A percentile compares a stretch with the other conserved stretches of the same genome.
These are phyloP conservation scores for Exophiala spinifera DNA, from an alignment of 2,329 filamentous ascomycete genomes.

Conservation along the genomic window DNA sequence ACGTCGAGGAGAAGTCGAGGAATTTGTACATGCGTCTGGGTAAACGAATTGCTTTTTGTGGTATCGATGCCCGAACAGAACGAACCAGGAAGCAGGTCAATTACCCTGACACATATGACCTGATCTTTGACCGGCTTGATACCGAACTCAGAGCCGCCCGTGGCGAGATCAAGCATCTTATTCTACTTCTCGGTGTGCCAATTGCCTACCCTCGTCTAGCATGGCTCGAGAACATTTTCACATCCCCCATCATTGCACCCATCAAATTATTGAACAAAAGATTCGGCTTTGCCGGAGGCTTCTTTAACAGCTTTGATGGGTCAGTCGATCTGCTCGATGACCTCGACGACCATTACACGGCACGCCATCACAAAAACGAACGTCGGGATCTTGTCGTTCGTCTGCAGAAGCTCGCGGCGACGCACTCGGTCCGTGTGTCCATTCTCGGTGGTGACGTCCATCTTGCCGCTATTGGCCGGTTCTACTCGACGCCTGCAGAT, in stretches of 20 bases:
- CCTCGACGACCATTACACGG: slow-evolving; percentile 75
- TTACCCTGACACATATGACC: slow-evolving; percentile 64
- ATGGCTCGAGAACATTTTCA: slow-evolving; percentile 93
- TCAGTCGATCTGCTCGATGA: slow-evolving; percentile 63
- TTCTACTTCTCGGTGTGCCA: slow-evolving; percentile 66
- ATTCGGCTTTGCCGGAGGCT: slow-evolving; percentile 77
- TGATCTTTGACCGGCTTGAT: slow-evolving; percentile 57
- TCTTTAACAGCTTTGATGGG: slow-evolving; percentile 94
- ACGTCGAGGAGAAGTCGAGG: slow-evolving; percentile 60
- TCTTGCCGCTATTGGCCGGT: slow-evolving; percentile 60
- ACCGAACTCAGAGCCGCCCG: slow-evolving; percentile 51
- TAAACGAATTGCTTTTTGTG: slow-evolving; percentile 61
- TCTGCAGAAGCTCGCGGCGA: slow-evolving; percentile 58
- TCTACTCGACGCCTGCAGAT: slow-evolving; percentile 60
- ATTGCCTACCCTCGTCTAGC: slow-evolving; percentile 73
- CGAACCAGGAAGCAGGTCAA: slow-evolving; percentile 92
- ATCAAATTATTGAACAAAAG: slow-evolving; percentile 87
- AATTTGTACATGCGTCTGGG: slow-evolving; percentile 63
- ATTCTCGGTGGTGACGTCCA: slow-evolving; percentile 62
- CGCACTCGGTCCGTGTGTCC: slow-evolving; percentile 56
- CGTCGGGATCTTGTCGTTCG: slow-evolving; percentile 68
- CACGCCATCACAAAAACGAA: slow-evolving; percentile 85
- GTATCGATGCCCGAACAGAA: slow-evolving; percentile 62
- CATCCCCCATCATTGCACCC: slow-evolving; percentile 80
- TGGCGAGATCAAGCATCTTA: slow-evolving; percentile 59